Percentiles rank a stretch among this genome's conserved stretches.
Evolutionary conservation across 106 monocot species (phyloP).

Genomic region (Xerophyta viscosa): DNA sequence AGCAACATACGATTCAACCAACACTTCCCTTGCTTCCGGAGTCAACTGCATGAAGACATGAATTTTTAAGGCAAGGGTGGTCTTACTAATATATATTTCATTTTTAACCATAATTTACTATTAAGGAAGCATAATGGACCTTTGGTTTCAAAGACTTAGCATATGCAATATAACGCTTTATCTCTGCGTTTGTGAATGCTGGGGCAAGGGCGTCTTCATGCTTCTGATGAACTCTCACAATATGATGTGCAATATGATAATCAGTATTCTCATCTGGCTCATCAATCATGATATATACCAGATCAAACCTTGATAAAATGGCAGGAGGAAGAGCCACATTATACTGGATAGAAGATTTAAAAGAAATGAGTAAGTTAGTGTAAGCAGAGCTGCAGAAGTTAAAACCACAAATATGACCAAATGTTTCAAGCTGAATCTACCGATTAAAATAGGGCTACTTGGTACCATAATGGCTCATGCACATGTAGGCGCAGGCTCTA

Average conservation of each 20-base stretch:
- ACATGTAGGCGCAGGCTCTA: no score
- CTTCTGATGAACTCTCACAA: slow-evolving; percentile 96
- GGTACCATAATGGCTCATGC: no score
- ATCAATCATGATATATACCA: slow-evolving; percentile 93
- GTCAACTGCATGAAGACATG: slow-evolving; percentile 54
- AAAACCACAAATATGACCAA: no score
- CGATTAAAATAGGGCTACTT: no score
- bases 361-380: no score
- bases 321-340: slow-evolving; percentile 88
- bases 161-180: slow-evolving; percentile 90
- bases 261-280: slow-evolving; percentile 95
- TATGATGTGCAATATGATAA: slow-evolving; percentile 96
- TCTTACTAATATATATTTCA: no score
- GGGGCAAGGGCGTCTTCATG: slow-evolving; percentile 88
- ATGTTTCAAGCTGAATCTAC: no score
- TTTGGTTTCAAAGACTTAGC: slow-evolving; percentile 88
- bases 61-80: no score
- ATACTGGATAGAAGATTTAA: slow-evolving; percentile 47
- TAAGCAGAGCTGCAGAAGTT: no score
- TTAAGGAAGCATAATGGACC: slow-evolving; percentile 23
- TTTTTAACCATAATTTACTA: not conserved
- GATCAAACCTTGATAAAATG: slow-evolving; percentile 76
- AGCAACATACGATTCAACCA: slow-evolving; percentile 91
- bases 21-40: slow-evolving; percentile 66
- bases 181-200: slow-evolving; percentile 71